phyloP scores from a whole-genome alignment of 179 eudicot species.

The Actinidia chinensis region DNA sequence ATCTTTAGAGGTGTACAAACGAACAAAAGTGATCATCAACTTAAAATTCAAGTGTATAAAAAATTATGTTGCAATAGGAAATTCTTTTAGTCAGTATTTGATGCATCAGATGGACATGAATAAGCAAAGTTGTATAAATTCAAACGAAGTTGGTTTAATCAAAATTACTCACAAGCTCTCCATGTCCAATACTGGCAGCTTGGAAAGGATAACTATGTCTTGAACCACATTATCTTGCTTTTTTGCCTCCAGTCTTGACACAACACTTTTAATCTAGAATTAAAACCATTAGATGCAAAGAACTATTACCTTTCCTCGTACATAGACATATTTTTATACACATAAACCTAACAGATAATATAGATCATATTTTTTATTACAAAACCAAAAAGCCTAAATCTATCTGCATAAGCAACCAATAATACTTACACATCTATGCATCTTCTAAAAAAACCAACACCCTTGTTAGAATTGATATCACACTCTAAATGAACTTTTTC shows the following conservation, averaged over 20 bases:
- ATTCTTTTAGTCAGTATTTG: background rate
- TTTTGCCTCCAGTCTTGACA: constrained; percentile 53
- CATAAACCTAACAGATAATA: no score
- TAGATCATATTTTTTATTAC: no score
- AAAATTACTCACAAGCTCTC: constrained; percentile 74
- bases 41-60: background rate
- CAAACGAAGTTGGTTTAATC: constrained; percentile 1
- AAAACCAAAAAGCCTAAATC: background rate
- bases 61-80: background rate
- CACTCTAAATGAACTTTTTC: background rate
- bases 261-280: constrained; percentile 61
- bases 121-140: background rate
- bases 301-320: constrained; percentile 1
- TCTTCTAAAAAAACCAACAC: background rate
- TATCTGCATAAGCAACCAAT: constrained; percentile 2
- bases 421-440: background rate
- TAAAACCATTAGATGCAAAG: background rate
- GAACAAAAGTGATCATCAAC: background rate
- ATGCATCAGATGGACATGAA: background rate
- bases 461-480: background rate
- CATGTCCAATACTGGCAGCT: constrained; percentile 80
- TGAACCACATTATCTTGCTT: constrained; percentile 71
- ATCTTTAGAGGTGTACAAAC: constrained; percentile 7
- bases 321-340: constrained; percentile 4
- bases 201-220: constrained; percentile 63